Evolutionary conservation across 2,329 filamentous ascomycete genomes (phyloP).

Genomic region (Cytospora leucostoma): DNA sequence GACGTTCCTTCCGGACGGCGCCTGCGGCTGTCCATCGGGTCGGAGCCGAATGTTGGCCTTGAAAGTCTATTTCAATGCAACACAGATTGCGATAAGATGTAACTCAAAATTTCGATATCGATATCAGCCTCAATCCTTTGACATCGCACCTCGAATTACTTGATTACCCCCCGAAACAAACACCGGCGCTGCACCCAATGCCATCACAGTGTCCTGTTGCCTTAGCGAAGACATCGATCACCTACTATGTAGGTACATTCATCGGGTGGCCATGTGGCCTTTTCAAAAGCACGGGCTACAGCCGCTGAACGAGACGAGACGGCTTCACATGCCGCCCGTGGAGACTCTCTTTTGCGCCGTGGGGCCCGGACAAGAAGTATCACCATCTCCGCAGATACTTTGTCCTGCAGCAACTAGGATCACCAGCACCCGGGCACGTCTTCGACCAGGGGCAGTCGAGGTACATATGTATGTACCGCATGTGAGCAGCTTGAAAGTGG

Average conservation of each 20-base stretch:
- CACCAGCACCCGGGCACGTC: neutral
- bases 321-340: neutral
- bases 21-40: neutral
- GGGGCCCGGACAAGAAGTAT: neutral
- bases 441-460: neutral
- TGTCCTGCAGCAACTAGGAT: neutral
- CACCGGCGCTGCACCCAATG: neutral
- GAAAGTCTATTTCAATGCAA: neutral
- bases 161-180: too few species aligned
- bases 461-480: constrained; percentile 5
- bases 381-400: neutral
- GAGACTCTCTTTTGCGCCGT: neutral
- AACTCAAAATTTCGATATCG: neutral
- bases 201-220: neutral
- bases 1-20: neutral
- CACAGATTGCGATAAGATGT: neutral
- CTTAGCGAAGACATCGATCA: neutral
- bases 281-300: neutral
- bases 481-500: constrained; percentile 13
- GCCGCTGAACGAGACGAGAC: neutral
- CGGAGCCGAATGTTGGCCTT: neutral
- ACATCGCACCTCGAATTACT: neutral
- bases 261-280: neutral
- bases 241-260: neutral
- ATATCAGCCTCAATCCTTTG: neutral